phyloP scores from a whole-genome alignment of 2,329 filamentous ascomycete genomes.

The Ramularia endophylla region DNA sequence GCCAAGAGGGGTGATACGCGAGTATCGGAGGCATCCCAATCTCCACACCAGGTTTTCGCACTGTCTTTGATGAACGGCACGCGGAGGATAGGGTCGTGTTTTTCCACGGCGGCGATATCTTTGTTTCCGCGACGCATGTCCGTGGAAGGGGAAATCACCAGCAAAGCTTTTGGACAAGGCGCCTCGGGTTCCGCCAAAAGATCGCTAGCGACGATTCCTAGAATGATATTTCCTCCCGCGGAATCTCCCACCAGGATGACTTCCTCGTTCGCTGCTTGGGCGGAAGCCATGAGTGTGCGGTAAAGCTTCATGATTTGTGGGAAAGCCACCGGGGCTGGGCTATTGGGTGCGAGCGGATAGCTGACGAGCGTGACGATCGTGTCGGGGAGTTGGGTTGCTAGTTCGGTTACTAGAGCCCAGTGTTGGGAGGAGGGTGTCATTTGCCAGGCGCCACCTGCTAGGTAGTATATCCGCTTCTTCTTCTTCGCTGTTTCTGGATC shows the following conservation, averaged over 20 bases:
- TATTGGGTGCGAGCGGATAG: slow-evolving; percentile 49
- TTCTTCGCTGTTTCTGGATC: slow-evolving; percentile 3
- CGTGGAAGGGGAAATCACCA: slow-evolving; percentile 46
- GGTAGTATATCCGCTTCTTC: slow-evolving; percentile 46
- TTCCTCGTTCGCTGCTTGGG: slow-evolving; percentile 34
- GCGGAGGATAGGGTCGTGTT: slow-evolving; percentile 43
- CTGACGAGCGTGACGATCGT: slow-evolving; percentile 44
- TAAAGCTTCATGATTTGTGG: slow-evolving; percentile 45
- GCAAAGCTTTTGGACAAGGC: slow-evolving; percentile 33
- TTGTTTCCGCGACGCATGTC: slow-evolving; percentile 45
- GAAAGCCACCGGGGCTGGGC: slow-evolving; percentile 45
- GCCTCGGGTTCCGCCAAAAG: slow-evolving; percentile 28
- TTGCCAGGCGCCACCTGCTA: slow-evolving; percentile 53
- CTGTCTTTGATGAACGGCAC: slow-evolving; percentile 37
- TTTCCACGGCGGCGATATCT: slow-evolving; percentile 36
- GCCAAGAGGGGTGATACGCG: slow-evolving; percentile 46
- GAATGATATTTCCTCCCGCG: slow-evolving; percentile 49
- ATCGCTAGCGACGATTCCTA: slow-evolving; percentile 37
- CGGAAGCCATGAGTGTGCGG: slow-evolving; percentile 35
- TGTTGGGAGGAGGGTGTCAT: slow-evolving; percentile 46
- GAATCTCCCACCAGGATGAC: slow-evolving; percentile 51
- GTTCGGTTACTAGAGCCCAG: slow-evolving; percentile 46
- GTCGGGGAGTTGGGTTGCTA: slow-evolving; percentile 38
- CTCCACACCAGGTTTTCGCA: slow-evolving; percentile 38
- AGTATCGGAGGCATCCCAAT: slow-evolving; percentile 39